phyloP scores from a whole-genome alignment of 1,284 basidiomycete genomes.

The Boletus smithii region DNA sequence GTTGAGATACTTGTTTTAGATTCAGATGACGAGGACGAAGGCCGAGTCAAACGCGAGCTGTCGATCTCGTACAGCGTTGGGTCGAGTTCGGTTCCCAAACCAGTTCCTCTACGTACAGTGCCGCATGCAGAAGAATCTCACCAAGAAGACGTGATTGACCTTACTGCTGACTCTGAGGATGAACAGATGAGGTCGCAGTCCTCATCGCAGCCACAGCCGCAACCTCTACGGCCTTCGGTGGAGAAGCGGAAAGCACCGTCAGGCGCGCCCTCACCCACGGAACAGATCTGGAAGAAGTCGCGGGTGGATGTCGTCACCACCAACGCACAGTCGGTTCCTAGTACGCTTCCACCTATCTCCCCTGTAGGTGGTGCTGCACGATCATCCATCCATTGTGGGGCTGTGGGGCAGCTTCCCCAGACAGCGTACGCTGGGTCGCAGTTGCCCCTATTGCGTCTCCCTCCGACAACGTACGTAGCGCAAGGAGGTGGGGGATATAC shows the following conservation, averaged over 20 bases:
- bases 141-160: conserved; percentile 63
- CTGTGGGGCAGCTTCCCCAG: conserved; percentile 20
- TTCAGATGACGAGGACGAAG: conserved; percentile 73
- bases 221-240: conserved; percentile 26
- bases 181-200: conserved; percentile 47
- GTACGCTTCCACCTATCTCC: conserved; percentile 23
- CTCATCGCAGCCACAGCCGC: conserved; percentile 20
- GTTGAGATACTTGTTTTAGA: conserved; percentile 73
- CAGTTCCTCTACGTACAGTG: conserved; percentile 16
- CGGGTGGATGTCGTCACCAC: conserved; percentile 41
- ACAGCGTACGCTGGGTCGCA: conserved; percentile 22
- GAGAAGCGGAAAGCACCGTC: conserved; percentile 59
- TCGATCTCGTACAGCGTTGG: conserved; percentile 55
- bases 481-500: conserved; percentile 23
- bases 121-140: conserved; percentile 17
- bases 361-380: conserved; percentile 16
- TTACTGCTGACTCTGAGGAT: conserved; percentile 75
- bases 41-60: conserved; percentile 67
- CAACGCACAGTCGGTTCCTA: conserved; percentile 10
- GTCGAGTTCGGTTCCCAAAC: conserved; percentile 33
- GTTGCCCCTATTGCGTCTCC: conserved; percentile 32
- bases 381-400: conserved; percentile 15
- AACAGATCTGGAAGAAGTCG: conserved; percentile 71
- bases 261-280: conserved; percentile 51
- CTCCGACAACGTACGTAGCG: conserved; percentile 19